phyloP scores from a whole-genome alignment of 163 green algal genomes.

The Prototheca cutis region DNA sequence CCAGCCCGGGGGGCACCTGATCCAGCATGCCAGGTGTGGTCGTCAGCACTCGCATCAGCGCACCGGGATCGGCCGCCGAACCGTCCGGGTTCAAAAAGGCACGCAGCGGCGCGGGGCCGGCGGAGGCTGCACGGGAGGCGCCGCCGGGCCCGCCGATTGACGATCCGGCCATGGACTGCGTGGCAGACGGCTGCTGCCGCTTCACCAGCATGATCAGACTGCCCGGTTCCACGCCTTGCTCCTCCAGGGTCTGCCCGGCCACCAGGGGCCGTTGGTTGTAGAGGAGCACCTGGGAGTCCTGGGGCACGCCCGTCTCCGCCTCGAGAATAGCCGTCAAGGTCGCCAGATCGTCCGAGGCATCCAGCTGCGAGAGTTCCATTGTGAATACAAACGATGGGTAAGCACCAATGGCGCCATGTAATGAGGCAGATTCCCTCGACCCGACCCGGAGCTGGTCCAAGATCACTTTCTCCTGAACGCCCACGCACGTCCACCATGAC shows the following conservation, averaged over 20 bases:
- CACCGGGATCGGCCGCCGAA: slow-evolving; percentile 32
- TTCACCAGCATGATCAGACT: slow-evolving; percentile 40
- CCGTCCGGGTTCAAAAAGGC: slow-evolving; percentile 35
- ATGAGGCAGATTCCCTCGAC: background rate
- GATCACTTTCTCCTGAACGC: background rate
- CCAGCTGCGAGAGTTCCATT: slow-evolving; percentile 15
- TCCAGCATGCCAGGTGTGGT: slow-evolving; percentile 19
- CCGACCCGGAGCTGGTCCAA: background rate
- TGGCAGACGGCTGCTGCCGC: slow-evolving; percentile 1
- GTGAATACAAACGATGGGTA: background rate
- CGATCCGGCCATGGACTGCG: background rate
- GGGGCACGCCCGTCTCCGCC: slow-evolving; percentile 47
- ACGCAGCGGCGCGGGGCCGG: slow-evolving; percentile 3
- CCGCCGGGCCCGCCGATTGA: background rate
- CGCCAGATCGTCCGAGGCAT: slow-evolving; percentile 15
- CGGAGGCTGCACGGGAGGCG: background rate
- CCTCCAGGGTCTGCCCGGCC: slow-evolving; percentile 11
- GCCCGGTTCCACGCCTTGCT: slow-evolving; percentile 20
- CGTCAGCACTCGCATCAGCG: slow-evolving; percentile 33
- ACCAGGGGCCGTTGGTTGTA: slow-evolving; percentile 29
- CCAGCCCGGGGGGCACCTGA: slow-evolving; percentile 27
- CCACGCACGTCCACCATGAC: background rate
- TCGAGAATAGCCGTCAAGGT: slow-evolving; percentile 68
- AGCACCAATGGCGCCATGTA: background rate
- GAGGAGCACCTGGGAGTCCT: slow-evolving; percentile 42